Evolutionary conservation across 352 stramenopile species (phyloP).

Genomic region (Phytophthora fragariaefolia): DNA sequence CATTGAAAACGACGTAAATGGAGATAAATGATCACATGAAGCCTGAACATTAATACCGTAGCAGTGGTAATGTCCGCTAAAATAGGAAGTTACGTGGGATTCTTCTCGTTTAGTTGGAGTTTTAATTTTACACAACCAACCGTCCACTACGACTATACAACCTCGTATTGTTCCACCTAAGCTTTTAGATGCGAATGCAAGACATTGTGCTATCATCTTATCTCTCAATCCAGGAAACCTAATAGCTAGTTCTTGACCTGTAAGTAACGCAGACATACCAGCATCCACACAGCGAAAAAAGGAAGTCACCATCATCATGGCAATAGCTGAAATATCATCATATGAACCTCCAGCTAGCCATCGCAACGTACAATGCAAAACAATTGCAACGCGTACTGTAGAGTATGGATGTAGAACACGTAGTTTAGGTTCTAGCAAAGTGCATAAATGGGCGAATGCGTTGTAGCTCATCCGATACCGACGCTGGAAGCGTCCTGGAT

Average conservation of each 20-base stretch:
- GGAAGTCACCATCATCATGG: not conserved
- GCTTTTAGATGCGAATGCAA: not conserved
- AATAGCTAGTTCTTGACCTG: constrained; percentile 4
- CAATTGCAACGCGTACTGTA: constrained; percentile 9
- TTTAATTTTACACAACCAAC: not conserved
- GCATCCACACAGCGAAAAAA: constrained; percentile 5
- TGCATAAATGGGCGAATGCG: not conserved
- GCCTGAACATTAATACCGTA: not conserved
- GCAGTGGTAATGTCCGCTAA: not conserved
- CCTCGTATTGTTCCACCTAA: not conserved
- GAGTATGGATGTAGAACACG: constrained; percentile 2
- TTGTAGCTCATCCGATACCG: not conserved
- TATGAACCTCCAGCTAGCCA: constrained; percentile 4
- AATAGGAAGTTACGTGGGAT: not conserved
- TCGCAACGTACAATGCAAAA: constrained; percentile 7
- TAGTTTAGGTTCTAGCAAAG: too few relatives aligned
- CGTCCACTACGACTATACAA: not conserved
- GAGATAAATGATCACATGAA: not conserved
- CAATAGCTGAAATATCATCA: constrained; percentile 13
- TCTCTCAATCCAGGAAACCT: constrained; percentile 2
- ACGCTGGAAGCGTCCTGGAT: not conserved
- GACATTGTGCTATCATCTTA: not conserved
- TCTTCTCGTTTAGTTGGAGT: not conserved
- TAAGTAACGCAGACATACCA: constrained; percentile 11
- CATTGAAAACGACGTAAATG: not conserved